These are phyloP conservation scores for Fusarium transvaalense DNA, from an alignment of 2,329 filamentous ascomycete species.

Conservation along the genomic window DNA sequence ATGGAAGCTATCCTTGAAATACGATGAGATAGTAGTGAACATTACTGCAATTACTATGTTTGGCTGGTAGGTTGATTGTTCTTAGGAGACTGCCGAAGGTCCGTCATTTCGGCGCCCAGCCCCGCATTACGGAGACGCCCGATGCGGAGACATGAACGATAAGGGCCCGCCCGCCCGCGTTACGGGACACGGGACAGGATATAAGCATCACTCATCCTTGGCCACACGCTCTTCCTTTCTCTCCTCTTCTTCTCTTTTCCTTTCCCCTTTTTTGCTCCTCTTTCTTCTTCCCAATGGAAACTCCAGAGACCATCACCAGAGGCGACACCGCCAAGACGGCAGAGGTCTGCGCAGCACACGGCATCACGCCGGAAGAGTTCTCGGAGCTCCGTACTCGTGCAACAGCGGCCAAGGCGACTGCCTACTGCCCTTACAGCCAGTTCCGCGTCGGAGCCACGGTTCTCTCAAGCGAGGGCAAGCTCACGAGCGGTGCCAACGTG, in stretches of 20 bases:
- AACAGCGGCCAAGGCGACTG: conserved; percentile 77
- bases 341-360: conserved; percentile 51
- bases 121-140: conserved; percentile 44
- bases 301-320: conserved; percentile 45
- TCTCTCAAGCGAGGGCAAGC: conserved; percentile 64
- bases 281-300: conserved; percentile 30
- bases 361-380: conserved; percentile 74
- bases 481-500: conserved; percentile 79
- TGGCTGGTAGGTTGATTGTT: not conserved
- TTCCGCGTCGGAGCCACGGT: conserved; percentile 91
- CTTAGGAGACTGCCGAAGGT: conserved; percentile 26
- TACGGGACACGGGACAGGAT: conserved; percentile 32
- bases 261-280: not conserved
- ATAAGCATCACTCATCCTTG: conserved; percentile 19
- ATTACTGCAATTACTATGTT: not conserved
- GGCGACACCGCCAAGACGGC: conserved; percentile 48
- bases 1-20: not conserved
- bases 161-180: conserved; percentile 35
- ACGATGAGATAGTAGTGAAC: not conserved
- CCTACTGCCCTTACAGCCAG: conserved; percentile 93
- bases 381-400: conserved; percentile 71
- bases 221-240: not conserved
- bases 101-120: conserved; percentile 40
- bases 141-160: conserved; percentile 43
- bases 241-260: not conserved